These are phyloP conservation scores for Bidens hawaiensis DNA, from an alignment of 140 eudicot genomes.

Conservation along the genomic window DNA sequence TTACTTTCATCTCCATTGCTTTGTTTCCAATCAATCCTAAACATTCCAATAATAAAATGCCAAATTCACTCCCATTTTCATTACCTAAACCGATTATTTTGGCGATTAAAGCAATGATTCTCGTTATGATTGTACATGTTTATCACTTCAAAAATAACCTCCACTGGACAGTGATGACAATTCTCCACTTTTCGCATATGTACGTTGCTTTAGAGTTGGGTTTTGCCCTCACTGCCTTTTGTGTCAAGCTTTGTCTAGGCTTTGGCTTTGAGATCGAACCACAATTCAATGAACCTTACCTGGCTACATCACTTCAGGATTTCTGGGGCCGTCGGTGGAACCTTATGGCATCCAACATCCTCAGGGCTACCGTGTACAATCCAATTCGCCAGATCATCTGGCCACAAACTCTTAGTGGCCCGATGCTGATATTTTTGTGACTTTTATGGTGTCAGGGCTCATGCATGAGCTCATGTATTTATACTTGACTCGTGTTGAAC, in stretches of 20 bases:
- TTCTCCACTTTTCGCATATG: slow-evolving; percentile 35
- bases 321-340: slow-evolving; percentile 85
- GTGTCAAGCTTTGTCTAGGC: slow-evolving; percentile 31
- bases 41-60: too few relatives aligned
- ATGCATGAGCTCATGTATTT: slow-evolving; percentile 56
- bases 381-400: slow-evolving; percentile 31
- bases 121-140: slow-evolving; percentile 8
- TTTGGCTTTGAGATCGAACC: slow-evolving; percentile 46
- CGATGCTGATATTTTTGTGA: slow-evolving; percentile 28
- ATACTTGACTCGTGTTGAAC: slow-evolving; percentile 40
- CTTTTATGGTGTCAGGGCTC: slow-evolving; percentile 60
- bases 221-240: slow-evolving; percentile 27
- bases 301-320: slow-evolving; percentile 60
- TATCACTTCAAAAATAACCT: slow-evolving; percentile 23
- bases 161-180: slow-evolving; percentile 19
- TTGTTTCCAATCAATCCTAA: slow-evolving; percentile 63
- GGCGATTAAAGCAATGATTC: slow-evolving; percentile 22
- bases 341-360: slow-evolving; percentile 47
- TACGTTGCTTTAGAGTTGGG: slow-evolving; percentile 41
- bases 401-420: slow-evolving; percentile 19
- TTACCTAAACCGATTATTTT: too few relatives aligned
- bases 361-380: slow-evolving; percentile 43
- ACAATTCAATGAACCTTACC: slow-evolving; percentile 60
- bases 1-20: slow-evolving; percentile 42
- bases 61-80: too few relatives aligned